A percentile compares a stretch with the other conserved stretches of the same genome.
These are phyloP conservation scores for Xylariaceae sp. DNA, from an alignment of 2,329 filamentous ascomycete genomes.

Conservation along the genomic window DNA sequence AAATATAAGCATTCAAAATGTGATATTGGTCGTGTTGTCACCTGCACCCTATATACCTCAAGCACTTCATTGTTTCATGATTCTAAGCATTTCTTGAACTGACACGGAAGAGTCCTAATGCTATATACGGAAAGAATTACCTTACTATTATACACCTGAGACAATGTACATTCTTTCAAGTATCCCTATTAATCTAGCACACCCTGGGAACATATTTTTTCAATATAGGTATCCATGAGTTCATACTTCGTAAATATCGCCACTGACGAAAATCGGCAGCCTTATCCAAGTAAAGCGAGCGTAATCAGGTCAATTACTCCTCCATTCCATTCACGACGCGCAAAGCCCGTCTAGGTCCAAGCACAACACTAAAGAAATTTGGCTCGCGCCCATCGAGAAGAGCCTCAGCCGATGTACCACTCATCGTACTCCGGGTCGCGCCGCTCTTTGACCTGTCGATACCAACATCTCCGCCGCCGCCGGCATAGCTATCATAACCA, in stretches of 20 bases:
- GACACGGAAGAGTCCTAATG: too few species aligned
- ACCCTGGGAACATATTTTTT: too few species aligned
- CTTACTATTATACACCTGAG: not conserved
- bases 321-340: slow-evolving; percentile 68
- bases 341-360: slow-evolving; percentile 72
- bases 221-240: not conserved
- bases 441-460: slow-evolving; percentile 40
- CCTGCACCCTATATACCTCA: too few species aligned
- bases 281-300: not conserved
- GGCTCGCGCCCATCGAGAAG: slow-evolving; percentile 63
- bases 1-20: too few species aligned
- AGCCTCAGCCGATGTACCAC: slow-evolving; percentile 45
- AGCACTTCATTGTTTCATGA: not conserved
- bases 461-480: slow-evolving; percentile 6
- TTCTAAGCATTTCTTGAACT: not conserved
- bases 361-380: slow-evolving; percentile 72
- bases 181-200: not conserved
- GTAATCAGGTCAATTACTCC: slow-evolving; percentile 30
- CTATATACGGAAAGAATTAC: too few species aligned
- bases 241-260: slow-evolving; percentile 2
- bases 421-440: slow-evolving; percentile 46
- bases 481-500: slow-evolving; percentile 23
- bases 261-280: not conserved
- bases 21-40: too few species aligned
- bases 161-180: not conserved